Conservation (phyloP, 176 grass and related monocot species). For the Echinochloa phyllopogon region DNA sequence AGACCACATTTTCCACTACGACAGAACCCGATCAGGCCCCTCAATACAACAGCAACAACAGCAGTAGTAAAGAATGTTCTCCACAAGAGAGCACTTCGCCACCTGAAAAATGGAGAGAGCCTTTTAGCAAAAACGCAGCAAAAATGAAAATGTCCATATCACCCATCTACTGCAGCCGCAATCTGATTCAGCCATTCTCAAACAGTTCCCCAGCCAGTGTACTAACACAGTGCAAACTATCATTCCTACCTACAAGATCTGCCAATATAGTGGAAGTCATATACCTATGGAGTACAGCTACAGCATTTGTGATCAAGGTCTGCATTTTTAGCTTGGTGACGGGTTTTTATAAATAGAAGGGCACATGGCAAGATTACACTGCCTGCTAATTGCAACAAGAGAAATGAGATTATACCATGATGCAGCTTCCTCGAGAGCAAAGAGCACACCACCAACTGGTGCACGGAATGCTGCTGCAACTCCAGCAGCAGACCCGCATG, state of each 20-base stretch:
- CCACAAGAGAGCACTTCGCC: constrained; percentile 95
- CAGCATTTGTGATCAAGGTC: neutral
- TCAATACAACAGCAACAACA: constrained; percentile 87
- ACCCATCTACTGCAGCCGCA: neutral
- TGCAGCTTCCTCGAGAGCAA: constrained; percentile 96
- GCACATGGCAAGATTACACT: neutral
- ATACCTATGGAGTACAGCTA: neutral
- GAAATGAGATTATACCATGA: constrained; percentile 73
- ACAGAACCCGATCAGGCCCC: constrained; percentile 69
- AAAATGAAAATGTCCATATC: neutral
- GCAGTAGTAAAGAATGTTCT: constrained; percentile 98
- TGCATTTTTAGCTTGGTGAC: constrained; percentile 2
- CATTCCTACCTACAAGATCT: constrained; percentile 17
- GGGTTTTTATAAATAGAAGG: neutral
- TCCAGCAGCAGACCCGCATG: constrained; percentile 88
- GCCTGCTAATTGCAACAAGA: neutral
- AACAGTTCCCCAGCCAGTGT: constrained; percentile 4
- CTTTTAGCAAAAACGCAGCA: neutral
- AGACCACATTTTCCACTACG: constrained; percentile 84
- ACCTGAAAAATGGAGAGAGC: constrained; percentile 60
- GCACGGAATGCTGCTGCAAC: constrained; percentile 94
- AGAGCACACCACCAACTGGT: constrained; percentile 94
- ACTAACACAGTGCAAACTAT: neutral
- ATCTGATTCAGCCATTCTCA: neutral
- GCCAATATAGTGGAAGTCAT: neutral